phyloP scores from a whole-genome alignment of 179 eudicot genomes.

The Nepenthes alata region DNA sequence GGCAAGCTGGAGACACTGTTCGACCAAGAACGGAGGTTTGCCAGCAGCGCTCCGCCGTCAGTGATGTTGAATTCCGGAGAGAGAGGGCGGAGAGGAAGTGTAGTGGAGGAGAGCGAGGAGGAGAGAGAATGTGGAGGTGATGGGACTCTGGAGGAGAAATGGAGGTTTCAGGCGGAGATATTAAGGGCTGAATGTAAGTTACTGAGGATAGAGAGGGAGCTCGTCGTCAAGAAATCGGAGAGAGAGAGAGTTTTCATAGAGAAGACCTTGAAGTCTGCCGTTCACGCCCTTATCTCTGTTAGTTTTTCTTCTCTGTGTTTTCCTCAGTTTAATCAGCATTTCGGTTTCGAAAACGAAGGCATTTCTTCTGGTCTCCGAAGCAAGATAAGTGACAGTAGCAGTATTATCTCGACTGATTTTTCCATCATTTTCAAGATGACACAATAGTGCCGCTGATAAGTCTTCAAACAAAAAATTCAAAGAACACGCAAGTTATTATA shows the following conservation, averaged over 20 bases:
- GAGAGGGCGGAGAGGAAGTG: constrained; percentile 7
- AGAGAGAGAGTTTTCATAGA: constrained; percentile 38
- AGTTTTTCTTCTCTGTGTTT: constrained; percentile 10
- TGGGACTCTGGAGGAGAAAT: constrained; percentile 23
- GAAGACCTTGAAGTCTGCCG: constrained; percentile 50
- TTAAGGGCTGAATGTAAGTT: constrained; percentile 75
- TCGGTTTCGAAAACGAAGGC: no score
- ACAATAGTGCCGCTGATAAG: no score
- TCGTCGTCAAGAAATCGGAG: constrained; percentile 47
- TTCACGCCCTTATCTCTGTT: constrained; percentile 46
- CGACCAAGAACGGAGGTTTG: constrained; percentile 32
- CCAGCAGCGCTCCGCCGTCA: constrained; percentile 14
- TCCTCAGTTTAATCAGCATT: no score
- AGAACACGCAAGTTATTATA: no score
- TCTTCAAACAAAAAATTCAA: no score
- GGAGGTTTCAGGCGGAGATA: constrained; percentile 80
- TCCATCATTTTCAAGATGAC: no score
- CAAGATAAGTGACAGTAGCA: no score
- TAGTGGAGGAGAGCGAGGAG: constrained; percentile 7
- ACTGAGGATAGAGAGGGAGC: constrained; percentile 61
- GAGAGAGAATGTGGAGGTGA: constrained; percentile 7
- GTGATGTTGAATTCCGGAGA: constrained; percentile 22
- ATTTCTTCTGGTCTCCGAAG: no score
- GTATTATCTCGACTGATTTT: no score
- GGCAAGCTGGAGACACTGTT: constrained; percentile 40